phyloP scores from a whole-genome alignment of 1,139 yeast species.

The Scheffersomyces segobiensis region DNA sequence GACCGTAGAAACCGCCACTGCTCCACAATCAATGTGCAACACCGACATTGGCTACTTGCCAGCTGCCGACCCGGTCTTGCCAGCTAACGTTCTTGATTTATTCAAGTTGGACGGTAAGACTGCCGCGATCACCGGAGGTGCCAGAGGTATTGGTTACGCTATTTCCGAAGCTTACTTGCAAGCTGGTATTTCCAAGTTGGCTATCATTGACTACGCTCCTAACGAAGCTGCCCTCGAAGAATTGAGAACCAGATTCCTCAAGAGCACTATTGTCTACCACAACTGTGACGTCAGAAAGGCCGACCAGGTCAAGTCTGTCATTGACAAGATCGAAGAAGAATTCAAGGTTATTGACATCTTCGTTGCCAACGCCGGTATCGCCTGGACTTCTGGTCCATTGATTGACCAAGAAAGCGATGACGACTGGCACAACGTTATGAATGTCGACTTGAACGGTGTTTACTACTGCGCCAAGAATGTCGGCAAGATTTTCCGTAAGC shows the following conservation, averaged over 20 bases:
- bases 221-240: constrained; percentile 29
- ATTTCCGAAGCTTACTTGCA: constrained; percentile 47
- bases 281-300: constrained; percentile 44
- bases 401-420: constrained; percentile 43
- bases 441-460: constrained; percentile 47
- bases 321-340: constrained; percentile 31
- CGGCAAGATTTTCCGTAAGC: constrained; percentile 39
- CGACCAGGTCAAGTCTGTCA: constrained; percentile 35
- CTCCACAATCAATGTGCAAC: constrained; percentile 23
- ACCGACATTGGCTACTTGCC: constrained; percentile 43
- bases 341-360: constrained; percentile 49
- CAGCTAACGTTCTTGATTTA: constrained; percentile 35
- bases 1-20: constrained; percentile 13
- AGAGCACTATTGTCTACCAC: constrained; percentile 33
- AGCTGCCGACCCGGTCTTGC: constrained; percentile 34
- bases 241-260: constrained; percentile 30
- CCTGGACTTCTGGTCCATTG: constrained; percentile 42
- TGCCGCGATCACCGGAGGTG: constrained; percentile 47
- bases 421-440: constrained; percentile 46
- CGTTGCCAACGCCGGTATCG: constrained; percentile 56
- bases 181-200: constrained; percentile 44
- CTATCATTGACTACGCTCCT: constrained; percentile 43
- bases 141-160: constrained; percentile 47
- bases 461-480: constrained; percentile 46
- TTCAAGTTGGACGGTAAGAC: constrained; percentile 38